Evolutionary conservation across 768 basidiomycete genomes (phyloP), one percentile per base, ranked within the genome.

Genomic region (Lanmaoa pseudosensibilis): DNA sequence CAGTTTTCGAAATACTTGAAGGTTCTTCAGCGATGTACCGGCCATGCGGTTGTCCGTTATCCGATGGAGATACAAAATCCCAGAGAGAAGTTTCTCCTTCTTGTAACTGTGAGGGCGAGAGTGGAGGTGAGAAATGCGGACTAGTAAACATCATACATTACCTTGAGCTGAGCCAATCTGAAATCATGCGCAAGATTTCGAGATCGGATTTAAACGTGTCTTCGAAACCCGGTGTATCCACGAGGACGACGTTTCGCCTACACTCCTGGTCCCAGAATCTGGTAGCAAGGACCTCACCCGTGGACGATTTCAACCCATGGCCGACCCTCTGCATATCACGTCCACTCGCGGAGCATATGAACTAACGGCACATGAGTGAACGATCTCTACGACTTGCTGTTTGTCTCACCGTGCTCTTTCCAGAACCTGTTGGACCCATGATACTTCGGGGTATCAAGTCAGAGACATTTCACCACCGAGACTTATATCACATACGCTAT

Each of bases 41-140:
- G 64, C 65, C 69, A 77, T 70, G 1, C 75, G 68, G 49, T 72
- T 71, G 43, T 77, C 75, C 9, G 74, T 65, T 38, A 78, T 78
- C 16, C 73, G 69, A 54, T 78, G 77, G 13, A 77, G 57, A 54
- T 77, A 78, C n/a, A 78, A n/a, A 27, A 78, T 68, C n/a, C n/a
- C n/a, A n/a, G n/a, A n/a, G n/a, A n/a, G n/a, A n/a, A n/a, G n/a
- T n/a, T n/a, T n/a, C n/a, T 48, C 4, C 8, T 44, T 39, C 16
- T 39, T 41, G 27, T 61, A 59, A 18, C 62, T 66, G 23, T 16
- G n/a, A 9, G 23, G 19, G 12, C 11, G 32, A 25, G 1, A 16
- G 15, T 18, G n/a, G 23, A 7, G 19, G 33, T 30, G 25, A 63
- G 32, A 47, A n/a, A 23, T 0, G 18, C 3, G 10, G 18, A 2